A percentile compares a stretch with the other conserved stretches of the same genome.
Conservation (phyloP, 352 stramenopile genomes). For the Phytophthora sojae region DNA sequence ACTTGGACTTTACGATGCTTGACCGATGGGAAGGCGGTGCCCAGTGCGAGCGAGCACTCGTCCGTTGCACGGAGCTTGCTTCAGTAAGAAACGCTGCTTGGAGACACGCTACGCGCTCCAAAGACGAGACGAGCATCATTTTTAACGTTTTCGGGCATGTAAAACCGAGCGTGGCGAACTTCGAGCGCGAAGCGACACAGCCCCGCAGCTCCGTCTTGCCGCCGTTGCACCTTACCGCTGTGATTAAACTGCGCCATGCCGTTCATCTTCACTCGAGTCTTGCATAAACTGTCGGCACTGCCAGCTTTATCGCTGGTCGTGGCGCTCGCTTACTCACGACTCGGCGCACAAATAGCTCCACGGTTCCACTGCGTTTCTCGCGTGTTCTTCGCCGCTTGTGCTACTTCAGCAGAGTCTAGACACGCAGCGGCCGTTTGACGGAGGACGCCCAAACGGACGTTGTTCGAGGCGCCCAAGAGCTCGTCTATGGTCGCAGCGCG, state of each 20-base stretch:
- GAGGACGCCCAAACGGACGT: slow-evolving; percentile 1
- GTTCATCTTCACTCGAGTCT: slow-evolving; percentile 3
- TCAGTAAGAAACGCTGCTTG: slow-evolving; percentile 17
- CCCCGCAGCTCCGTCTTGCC: slow-evolving; percentile 1
- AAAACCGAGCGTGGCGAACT: slow-evolving; percentile 5
- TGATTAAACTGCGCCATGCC: slow-evolving; percentile 15
- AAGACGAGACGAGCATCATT: slow-evolving; percentile 16
- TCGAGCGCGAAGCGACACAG: slow-evolving; percentile 4
- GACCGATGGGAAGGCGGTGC: slow-evolving; percentile 3
- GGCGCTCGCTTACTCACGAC: slow-evolving; percentile 9
- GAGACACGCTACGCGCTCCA: slow-evolving; percentile 19
- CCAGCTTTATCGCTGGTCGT: slow-evolving; percentile 5
- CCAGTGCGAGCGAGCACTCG: not conserved
- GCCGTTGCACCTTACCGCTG: not conserved
- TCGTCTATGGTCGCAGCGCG: not conserved
- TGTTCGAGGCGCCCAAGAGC: not conserved
- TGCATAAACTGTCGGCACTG: slow-evolving; percentile 18
- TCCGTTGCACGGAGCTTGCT: slow-evolving; percentile 7
- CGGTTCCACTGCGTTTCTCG: slow-evolving; percentile 23
- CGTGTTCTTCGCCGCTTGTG: slow-evolving; percentile 21
- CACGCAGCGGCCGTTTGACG: slow-evolving; percentile 27
- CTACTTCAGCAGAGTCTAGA: slow-evolving; percentile 24
- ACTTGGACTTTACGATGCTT: slow-evolving; percentile 1
- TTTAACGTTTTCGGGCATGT: slow-evolving; percentile 16
- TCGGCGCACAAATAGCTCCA: slow-evolving; percentile 8